Conservation (phyloP, 2,329 filamentous ascomycete genomes). For the Parascedosporium putredinis region DNA sequence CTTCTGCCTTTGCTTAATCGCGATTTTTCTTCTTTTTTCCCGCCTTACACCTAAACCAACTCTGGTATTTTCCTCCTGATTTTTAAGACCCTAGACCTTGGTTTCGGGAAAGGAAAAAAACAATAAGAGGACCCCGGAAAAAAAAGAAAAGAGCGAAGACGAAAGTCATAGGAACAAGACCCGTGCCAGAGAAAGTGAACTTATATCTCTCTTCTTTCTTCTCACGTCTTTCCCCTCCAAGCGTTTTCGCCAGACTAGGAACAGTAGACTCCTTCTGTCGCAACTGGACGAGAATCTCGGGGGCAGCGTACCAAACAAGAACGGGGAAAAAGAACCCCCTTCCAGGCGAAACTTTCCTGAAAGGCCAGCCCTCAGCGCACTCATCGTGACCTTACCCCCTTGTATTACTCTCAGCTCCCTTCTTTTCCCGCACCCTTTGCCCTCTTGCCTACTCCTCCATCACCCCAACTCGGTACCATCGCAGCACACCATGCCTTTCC, state of each 20-base stretch:
- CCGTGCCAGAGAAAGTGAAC: not conserved
- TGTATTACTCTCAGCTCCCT: not conserved
- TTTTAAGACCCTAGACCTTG: not conserved
- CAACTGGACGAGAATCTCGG: not conserved
- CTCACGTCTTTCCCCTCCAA: no score
- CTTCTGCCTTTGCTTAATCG: not conserved
- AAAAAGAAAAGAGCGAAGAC: not conserved
- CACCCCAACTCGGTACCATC: not conserved
- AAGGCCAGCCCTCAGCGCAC: not conserved
- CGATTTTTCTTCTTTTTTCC: not conserved
- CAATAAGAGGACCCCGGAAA: not conserved
- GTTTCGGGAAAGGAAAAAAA: not conserved
- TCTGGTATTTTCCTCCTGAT: not conserved
- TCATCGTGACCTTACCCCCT: not conserved
- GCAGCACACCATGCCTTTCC: not conserved
- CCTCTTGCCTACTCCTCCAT: not conserved
- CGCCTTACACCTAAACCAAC: not conserved
- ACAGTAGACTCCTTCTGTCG: not conserved
- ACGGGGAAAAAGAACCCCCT: not conserved
- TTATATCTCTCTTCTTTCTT: not conserved
- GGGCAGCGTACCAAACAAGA: no score
- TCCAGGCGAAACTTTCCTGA: not conserved
- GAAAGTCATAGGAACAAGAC: not conserved
- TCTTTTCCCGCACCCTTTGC: not conserved
- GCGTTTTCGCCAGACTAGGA: constrained; percentile 1